Evolutionary conservation across 2,329 filamentous ascomycete species (phyloP).

Genomic region (Paracoccidioides lutzii): DNA sequence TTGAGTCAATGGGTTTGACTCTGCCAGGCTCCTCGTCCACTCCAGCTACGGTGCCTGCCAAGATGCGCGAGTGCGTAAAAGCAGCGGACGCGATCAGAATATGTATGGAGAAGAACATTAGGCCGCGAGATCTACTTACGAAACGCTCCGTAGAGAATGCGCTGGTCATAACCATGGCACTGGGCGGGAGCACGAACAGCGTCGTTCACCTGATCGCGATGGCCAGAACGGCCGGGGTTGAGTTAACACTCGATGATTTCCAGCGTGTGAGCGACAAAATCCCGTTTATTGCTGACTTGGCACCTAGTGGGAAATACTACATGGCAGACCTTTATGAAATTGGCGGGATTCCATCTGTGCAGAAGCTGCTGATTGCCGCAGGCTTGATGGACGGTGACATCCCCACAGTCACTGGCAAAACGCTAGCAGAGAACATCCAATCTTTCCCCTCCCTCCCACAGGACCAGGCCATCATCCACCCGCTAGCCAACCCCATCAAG

Average conservation of each 20-base stretch:
- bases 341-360: constrained; percentile 71
- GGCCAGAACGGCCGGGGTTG: constrained; percentile 70
- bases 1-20: constrained; percentile 76
- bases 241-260: constrained; percentile 68
- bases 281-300: constrained; percentile 74
- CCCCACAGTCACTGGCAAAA: constrained; percentile 71
- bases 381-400: constrained; percentile 64
- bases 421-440: constrained; percentile 67
- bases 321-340: constrained; percentile 82
- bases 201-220: constrained; percentile 84
- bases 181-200: constrained; percentile 83
- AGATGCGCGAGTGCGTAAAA: constrained; percentile 74
- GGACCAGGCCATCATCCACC: constrained; percentile 70
- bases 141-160: constrained; percentile 77
- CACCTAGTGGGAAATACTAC: constrained; percentile 69
- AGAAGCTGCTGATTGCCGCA: constrained; percentile 70
- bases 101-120: constrained; percentile 73
- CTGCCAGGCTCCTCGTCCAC: constrained; percentile 75
- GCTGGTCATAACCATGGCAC: constrained; percentile 75
- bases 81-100: constrained; percentile 64
- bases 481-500: constrained; percentile 75
- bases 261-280: constrained; percentile 70
- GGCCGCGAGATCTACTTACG: constrained; percentile 66
- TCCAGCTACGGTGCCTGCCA: constrained; percentile 67
- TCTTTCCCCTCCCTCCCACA: constrained; percentile 64